Conservation (phyloP, 306 rosid genomes). For the Lotus japonicus region DNA sequence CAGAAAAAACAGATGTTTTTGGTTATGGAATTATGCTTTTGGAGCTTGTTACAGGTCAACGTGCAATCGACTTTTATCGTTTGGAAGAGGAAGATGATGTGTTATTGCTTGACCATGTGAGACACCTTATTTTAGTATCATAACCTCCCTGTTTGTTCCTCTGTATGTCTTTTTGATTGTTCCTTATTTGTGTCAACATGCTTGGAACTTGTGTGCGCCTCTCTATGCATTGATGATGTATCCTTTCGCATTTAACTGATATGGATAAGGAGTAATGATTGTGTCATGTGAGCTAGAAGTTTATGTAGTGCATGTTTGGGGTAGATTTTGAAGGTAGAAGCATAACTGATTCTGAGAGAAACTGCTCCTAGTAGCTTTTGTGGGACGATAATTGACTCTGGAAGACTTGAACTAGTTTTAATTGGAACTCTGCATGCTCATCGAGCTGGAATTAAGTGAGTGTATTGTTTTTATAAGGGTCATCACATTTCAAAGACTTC, state of each 20-base stretch:
- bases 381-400: too few species aligned
- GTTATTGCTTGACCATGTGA: conserved; percentile 86
- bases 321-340: too few species aligned
- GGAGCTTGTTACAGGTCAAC: conserved; percentile 87
- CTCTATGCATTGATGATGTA: neutral
- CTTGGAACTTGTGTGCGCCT: neutral
- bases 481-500: neutral
- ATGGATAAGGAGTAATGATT: neutral
- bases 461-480: neutral
- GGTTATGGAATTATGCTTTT: conserved; percentile 94
- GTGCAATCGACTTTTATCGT: conserved; percentile 91
- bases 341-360: too few species aligned
- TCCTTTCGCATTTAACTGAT: neutral
- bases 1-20: conserved; percentile 88
- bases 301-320: neutral
- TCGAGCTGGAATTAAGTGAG: neutral
- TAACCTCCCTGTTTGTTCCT: neutral
- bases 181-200: neutral
- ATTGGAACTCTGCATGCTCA: conserved; percentile 11
- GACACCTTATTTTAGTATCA: conserved; percentile 18
- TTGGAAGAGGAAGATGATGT: conserved; percentile 90
- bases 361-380: too few species aligned
- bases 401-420: neutral
- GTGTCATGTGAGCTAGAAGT: neutral
- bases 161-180: neutral